Conservation (phyloP, 805 yeast species). For the Candida nemodendra region DNA sequence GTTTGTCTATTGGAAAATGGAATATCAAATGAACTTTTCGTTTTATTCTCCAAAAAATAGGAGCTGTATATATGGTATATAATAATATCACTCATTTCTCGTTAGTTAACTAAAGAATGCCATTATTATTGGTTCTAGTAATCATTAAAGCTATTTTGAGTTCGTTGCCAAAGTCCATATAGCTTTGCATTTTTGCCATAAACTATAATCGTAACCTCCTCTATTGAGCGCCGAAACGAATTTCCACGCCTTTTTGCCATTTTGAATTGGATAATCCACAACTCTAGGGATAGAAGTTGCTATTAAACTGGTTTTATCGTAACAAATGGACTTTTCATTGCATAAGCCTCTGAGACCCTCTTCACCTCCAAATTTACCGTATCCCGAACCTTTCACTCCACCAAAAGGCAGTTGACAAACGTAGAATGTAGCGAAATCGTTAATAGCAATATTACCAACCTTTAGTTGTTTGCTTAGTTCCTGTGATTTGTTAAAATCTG, state of each 20-base stretch:
- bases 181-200: conserved; percentile 66
- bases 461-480: conserved; percentile 61
- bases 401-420: conserved; percentile 98
- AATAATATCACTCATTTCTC: too few species aligned
- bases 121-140: too few species aligned
- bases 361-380: conserved; percentile 97
- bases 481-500: conserved; percentile 53
- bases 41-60: too few species aligned
- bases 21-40: too few species aligned
- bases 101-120: too few species aligned
- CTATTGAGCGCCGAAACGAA: conserved; percentile 79
- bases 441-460: conserved; percentile 93
- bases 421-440: conserved; percentile 95
- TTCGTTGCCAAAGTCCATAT: conserved; percentile 53
- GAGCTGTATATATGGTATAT: conserved; percentile 4
- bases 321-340: conserved; percentile 81
- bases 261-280: conserved; percentile 86
- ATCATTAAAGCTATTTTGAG: conserved; percentile 22
- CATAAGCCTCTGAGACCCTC: conserved; percentile 94
- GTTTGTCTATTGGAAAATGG: not conserved
- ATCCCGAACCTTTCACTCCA: conserved; percentile 89
- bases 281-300: conserved; percentile 85
- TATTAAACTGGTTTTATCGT: conserved; percentile 75
- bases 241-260: conserved; percentile 81
- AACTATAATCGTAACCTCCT: conserved; percentile 77